These are phyloP conservation scores for Chaetoceros tenuissimus DNA, from an alignment of 108 stramenopile genomes.

Conservation along the genomic window DNA sequence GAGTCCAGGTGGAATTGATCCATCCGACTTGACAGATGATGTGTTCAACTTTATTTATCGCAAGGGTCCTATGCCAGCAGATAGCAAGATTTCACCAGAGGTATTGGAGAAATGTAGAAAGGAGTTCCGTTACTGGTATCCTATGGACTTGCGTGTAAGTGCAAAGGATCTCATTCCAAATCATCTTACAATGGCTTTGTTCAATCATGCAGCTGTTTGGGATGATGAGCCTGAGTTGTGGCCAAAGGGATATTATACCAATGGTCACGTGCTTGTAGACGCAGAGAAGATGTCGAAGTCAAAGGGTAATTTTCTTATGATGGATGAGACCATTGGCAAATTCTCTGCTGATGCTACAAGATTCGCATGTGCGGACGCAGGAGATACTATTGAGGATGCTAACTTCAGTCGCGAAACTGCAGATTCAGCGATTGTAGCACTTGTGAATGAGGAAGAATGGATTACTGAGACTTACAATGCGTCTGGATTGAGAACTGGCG, in stretches of 20 bases:
- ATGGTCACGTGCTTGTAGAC: constrained; percentile 93
- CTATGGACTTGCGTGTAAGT: constrained; percentile 94
- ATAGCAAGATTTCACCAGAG: constrained; percentile 57
- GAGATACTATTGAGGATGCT: constrained; percentile 97
- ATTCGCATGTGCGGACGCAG: constrained; percentile 94
- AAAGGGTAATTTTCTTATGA: constrained; percentile 96
- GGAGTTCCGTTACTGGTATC: constrained; percentile 96
- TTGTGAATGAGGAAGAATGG: constrained; percentile 84
- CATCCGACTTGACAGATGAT: constrained; percentile 70
- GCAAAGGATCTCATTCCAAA: constrained; percentile 97
- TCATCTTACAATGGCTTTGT: constrained; percentile 97
- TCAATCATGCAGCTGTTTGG: constrained; percentile 98
- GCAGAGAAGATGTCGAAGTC: constrained; percentile 98
- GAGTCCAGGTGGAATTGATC: constrained; percentile 75
- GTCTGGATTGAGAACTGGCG: constrained; percentile 40
- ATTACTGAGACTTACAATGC: constrained; percentile 59
- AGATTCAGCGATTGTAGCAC: constrained; percentile 81
- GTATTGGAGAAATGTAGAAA: constrained; percentile 70
- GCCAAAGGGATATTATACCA: constrained; percentile 92
- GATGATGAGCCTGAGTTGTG: constrained; percentile 84
- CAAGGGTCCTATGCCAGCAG: constrained; percentile 59
- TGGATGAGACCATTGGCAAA: constrained; percentile 82
- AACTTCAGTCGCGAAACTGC: constrained; percentile 93
- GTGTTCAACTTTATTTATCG: constrained; percentile 95
- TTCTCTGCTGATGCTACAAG: constrained; percentile 87